Conservation (phyloP, 768 basidiomycete genomes). For the Mycena vitilis region DNA sequence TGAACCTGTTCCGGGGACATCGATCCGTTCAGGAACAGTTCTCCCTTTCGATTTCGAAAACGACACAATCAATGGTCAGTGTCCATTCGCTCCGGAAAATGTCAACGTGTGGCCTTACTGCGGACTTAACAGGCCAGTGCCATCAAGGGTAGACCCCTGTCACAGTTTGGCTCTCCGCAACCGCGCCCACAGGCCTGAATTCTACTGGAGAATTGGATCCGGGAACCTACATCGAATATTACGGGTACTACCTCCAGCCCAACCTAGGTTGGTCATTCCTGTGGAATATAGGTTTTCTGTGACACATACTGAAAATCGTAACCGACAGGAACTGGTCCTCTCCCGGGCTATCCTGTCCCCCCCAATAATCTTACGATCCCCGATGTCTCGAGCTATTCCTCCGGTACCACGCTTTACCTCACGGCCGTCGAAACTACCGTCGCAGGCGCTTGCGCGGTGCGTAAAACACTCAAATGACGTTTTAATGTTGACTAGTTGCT, state of each 20-base stretch:
- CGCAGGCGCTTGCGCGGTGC: background rate
- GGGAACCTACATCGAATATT: slow-evolving; percentile 8
- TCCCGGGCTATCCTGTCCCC: background rate
- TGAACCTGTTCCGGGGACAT: too few species aligned
- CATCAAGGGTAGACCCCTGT: slow-evolving; percentile 21
- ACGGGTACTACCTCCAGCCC: slow-evolving; percentile 4
- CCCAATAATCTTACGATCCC: background rate
- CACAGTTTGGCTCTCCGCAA: slow-evolving; percentile 3
- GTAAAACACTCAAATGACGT: too few species aligned
- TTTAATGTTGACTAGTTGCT: too few species aligned
- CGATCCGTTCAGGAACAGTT: too few species aligned
- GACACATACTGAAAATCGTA: background rate
- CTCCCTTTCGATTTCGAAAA: too few species aligned
- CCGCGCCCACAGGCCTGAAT: slow-evolving; percentile 15
- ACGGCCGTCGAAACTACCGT: background rate
- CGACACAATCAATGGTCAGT: too few species aligned
- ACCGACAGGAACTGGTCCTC: background rate
- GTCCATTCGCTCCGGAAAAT: too few species aligned
- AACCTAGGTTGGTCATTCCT: slow-evolving; percentile 11
- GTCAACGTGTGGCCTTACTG: too few species aligned
- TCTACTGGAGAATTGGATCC: background rate
- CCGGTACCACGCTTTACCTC: background rate
- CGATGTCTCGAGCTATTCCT: background rate
- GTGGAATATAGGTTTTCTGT: background rate
- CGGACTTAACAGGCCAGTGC: background rate